Evolutionary conservation across 2,329 filamentous ascomycete genomes (phyloP), one percentile per base, ranked within the genome.

Genomic region (Dryadomyces quercus-mongolicae): DNA sequence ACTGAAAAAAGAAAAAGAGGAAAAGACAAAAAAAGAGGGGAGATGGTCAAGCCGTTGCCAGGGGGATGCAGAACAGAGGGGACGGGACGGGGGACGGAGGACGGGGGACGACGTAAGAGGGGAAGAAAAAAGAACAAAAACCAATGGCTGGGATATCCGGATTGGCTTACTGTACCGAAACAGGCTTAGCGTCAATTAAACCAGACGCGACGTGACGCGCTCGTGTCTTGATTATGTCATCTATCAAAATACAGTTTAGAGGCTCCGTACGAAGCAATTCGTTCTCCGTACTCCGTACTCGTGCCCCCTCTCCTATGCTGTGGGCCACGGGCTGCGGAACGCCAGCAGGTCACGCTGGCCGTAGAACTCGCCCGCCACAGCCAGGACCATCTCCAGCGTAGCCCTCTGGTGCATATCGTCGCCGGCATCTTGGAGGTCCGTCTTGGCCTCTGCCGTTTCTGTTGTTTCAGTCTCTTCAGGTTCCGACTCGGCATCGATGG

Each of bases 381-480:
- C 93, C 60, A 96, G 73, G 53, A 96, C 88, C 88, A 95, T 95
- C 69, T 94, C 91, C 38, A 96, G 74, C 44, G 89, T 90, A n/a
- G 82, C 85, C 31, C 79, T 74, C 71, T 74, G 75, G 65, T 77
- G 80, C 62, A 72, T 68, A 43, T 69, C 70, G 43, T 66, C 65
- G 18, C n/a, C n/a, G n/a, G n/a, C n/a, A n/a, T 56, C 51, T 36
- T n/a, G 48, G 10, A 2, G 13, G 16, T 46, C 21, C 34, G 36
- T 61, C 64, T 5, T 60, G 64, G 8, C 63, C 67, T 2, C 63
- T 59, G 25, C 7, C 5, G 31, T 15, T 22, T 16, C 16, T 3
- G 42, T 42, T 13, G 16, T 18, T 43, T 31, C 54, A 40, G 56
- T 55, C 21, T 18, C n/a, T 2, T 54, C 56, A 1, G 50, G 40